Evolutionary conservation across 331 rosid genomes (phyloP).

Genomic region (Pyracantha coccinea): DNA sequence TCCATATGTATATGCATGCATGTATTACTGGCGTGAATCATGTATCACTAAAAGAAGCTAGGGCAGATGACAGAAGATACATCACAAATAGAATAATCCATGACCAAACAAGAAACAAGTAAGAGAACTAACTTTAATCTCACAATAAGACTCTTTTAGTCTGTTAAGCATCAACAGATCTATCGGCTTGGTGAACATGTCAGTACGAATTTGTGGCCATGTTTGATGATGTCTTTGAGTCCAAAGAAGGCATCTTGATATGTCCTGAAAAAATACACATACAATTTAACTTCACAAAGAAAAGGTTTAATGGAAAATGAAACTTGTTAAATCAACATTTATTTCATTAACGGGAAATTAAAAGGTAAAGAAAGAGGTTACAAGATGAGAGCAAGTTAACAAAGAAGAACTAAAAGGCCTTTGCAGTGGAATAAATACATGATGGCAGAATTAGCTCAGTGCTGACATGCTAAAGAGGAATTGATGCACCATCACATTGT

Average conservation of each 20-base stretch:
- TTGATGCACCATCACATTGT: background rate
- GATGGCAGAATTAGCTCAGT: background rate
- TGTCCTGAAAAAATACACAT: slow-evolving; percentile 52
- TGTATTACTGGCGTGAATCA: background rate
- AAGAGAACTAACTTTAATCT: slow-evolving; percentile 64
- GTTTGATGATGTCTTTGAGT: slow-evolving; percentile 96
- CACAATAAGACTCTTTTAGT: slow-evolving; percentile 78
- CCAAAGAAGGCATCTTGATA: slow-evolving; percentile 92
- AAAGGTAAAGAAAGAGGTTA: background rate
- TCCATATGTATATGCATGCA: background rate
- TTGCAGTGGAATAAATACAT: background rate
- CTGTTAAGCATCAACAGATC: slow-evolving; percentile 84
- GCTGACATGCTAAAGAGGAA: background rate
- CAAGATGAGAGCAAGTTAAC: background rate
- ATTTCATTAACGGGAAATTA: background rate
- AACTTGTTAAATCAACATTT: background rate
- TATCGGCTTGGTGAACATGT: slow-evolving; percentile 69
- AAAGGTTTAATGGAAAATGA: background rate
- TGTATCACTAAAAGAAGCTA: background rate
- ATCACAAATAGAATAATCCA: background rate
- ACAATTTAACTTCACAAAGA: slow-evolving; percentile 4
- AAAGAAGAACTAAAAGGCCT: background rate
- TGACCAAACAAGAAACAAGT: background rate
- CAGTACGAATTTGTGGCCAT: slow-evolving; percentile 93
- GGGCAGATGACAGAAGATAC: background rate